Evolutionary conservation across 306 rosid genomes (phyloP).

Genomic region (Begonia peltatifolia): DNA sequence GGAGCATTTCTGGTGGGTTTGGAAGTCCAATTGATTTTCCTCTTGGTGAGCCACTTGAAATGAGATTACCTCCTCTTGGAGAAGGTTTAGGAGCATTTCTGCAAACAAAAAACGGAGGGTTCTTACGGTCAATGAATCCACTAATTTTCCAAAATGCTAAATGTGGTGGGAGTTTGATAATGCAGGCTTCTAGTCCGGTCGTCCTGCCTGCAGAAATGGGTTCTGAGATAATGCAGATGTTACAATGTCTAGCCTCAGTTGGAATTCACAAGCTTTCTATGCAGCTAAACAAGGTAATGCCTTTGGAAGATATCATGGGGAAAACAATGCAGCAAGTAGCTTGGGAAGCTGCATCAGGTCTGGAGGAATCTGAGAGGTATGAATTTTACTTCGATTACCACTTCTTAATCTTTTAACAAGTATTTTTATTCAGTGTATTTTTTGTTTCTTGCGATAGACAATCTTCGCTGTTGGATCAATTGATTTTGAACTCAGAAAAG

Average conservation of each 20-base stretch:
- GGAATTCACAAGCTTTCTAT: slow-evolving; percentile 91
- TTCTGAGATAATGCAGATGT: slow-evolving; percentile 61
- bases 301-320: slow-evolving; percentile 81
- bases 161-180: slow-evolving; percentile 53
- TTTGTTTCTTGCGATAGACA: slow-evolving; percentile 34
- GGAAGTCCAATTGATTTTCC: slow-evolving; percentile 52
- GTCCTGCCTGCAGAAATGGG: slow-evolving; percentile 95
- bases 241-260: slow-evolving; percentile 58
- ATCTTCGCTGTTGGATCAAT: slow-evolving; percentile 28
- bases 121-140: slow-evolving; percentile 70
- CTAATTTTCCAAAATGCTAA: slow-evolving; percentile 45
- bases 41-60: slow-evolving; percentile 28
- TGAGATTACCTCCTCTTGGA: slow-evolving; percentile 60
- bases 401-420: slow-evolving; percentile 1
- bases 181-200: slow-evolving; percentile 85
- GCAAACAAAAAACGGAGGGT: slow-evolving; percentile 76
- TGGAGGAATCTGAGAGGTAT: slow-evolving; percentile 50
- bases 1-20: slow-evolving; percentile 37
- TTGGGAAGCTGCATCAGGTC: slow-evolving; percentile 52
- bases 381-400: slow-evolving; percentile 12
- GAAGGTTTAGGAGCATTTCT: slow-evolving; percentile 75
- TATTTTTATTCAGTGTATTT: slow-evolving; percentile 7
- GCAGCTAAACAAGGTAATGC: slow-evolving; percentile 86
- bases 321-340: slow-evolving; percentile 88
- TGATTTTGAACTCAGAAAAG: slow-evolving; percentile 20